phyloP scores from a whole-genome alignment of 2,329 filamentous ascomycete genomes.

The Colletotrichum gigasporum region DNA sequence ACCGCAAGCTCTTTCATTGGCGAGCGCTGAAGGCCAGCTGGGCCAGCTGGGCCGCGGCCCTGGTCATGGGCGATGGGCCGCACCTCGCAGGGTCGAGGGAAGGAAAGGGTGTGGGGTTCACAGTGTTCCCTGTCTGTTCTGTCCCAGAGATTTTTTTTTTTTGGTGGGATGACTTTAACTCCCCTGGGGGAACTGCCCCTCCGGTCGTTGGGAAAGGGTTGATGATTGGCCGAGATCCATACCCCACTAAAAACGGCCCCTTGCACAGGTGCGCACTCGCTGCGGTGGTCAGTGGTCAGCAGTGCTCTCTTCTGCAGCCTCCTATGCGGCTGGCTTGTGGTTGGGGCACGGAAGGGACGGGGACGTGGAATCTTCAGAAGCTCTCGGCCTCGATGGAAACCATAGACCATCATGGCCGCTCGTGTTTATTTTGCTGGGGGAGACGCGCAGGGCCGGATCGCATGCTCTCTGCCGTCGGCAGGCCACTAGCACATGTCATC shows the following conservation, averaged over 20 bases:
- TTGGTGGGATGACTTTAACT: slow-evolving; percentile 28
- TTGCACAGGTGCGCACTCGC: neutral
- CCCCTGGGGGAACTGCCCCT: neutral
- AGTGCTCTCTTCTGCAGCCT: neutral
- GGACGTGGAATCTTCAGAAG: neutral
- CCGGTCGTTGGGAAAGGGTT: slow-evolving; percentile 20
- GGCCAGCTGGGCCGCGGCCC: slow-evolving; percentile 3
- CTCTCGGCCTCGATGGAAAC: neutral
- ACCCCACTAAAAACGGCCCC: slow-evolving; percentile 5
- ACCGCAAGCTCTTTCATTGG: slow-evolving; percentile 23
- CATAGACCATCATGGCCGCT: neutral
- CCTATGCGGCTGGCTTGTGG: neutral
- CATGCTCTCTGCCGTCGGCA: neutral
- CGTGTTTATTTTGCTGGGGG: neutral
- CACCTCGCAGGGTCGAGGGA: slow-evolving; percentile 17
- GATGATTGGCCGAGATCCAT: slow-evolving; percentile 1
- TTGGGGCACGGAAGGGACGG: slow-evolving; percentile 3
- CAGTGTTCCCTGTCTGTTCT: slow-evolving; percentile 15
- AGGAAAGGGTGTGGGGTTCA: slow-evolving; percentile 21
- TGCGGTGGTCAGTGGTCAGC: neutral
- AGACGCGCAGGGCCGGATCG: neutral
- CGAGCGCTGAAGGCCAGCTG: neutral
- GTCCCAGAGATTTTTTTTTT: slow-evolving; percentile 19
- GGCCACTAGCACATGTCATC: slow-evolving; percentile 26
- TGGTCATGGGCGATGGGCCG: slow-evolving; percentile 23